These are phyloP conservation scores for Nakaseomyces kungkrabaensis DNA, from an alignment of 1,139 yeast species.

Conservation along the genomic window DNA sequence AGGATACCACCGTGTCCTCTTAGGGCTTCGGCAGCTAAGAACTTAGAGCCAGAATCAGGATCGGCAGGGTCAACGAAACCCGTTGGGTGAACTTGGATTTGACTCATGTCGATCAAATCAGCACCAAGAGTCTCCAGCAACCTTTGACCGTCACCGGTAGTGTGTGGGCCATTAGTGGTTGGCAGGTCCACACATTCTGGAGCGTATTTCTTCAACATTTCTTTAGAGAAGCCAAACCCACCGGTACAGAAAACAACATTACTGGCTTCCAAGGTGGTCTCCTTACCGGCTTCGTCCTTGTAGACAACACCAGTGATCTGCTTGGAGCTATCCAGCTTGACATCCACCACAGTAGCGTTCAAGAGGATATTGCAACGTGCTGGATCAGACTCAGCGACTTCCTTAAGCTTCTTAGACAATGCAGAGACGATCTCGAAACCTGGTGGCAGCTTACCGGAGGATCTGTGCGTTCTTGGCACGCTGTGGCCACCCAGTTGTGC, in stretches of 20 bases:
- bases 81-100: constrained; percentile 76
- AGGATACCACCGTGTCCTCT: constrained; percentile 72
- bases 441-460: constrained; percentile 54
- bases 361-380: constrained; percentile 42
- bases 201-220: constrained; percentile 49
- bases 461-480: constrained; percentile 62
- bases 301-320: constrained; percentile 42
- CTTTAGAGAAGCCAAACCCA: constrained; percentile 42
- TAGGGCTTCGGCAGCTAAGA: constrained; percentile 69
- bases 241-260: constrained; percentile 68
- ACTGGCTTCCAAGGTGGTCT: constrained; percentile 26
- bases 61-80: constrained; percentile 64
- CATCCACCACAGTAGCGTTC: constrained; percentile 47
- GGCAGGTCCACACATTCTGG: constrained; percentile 58
- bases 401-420: constrained; percentile 45
- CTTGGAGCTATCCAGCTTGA: constrained; percentile 31
- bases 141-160: constrained; percentile 70
- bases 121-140: constrained; percentile 51
- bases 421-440: constrained; percentile 70
- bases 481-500: constrained; percentile 70
- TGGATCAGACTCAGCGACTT: constrained; percentile 41
- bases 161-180: constrained; percentile 65
- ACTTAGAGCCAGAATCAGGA: constrained; percentile 43
- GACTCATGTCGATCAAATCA: constrained; percentile 59
- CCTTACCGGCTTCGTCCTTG: constrained; percentile 29